Evolutionary conservation across 257 asterid genomes (phyloP), one percentile per base, ranked within the genome.

Genomic region (Nicotiana obtusifolia): DNA sequence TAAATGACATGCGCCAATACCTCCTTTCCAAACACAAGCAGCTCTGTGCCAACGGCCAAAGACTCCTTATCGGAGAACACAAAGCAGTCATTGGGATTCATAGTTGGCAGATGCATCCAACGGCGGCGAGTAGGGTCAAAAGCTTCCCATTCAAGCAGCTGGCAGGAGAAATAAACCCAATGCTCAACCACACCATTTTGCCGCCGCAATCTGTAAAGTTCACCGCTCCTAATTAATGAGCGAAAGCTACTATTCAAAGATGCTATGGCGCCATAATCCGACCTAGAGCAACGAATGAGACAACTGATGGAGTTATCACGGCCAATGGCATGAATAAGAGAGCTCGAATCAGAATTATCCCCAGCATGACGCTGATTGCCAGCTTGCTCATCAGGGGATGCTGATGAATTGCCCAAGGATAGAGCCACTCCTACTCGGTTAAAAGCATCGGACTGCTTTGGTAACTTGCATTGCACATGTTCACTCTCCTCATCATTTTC

Each of bases 151-250:
- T 93, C 98, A n/a, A 89, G 97, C 81, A 91, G 84, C 82, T 92
- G 97, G 93, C 99, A 91, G 0, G 99, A 94, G 81, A 96, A 93
- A 78, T 94, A 96, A 80, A 96, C 97, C 99, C 99, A 96, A 85
- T 94, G 97, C 89, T 96, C 99, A 15, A 96, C 85, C 6, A 96
- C 86, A 15, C 90, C 91, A 15, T 75, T 76, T 54, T 80, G 77
- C 65, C 98, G 88, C 89, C 99, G 90, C 84, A 91, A 62, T 68
- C 82, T 85, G 59, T 94, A 96, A 17, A 96, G 89, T 82, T 92
- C 95, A 7, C 98, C 99, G 10, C 86, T 88, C 80, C 92, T 84
- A 79, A 96, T 76, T 78, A 96, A 91, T 7, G 94, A 86, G 30
- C 94, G 97, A 75, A 96, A 96, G 80, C 88, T 89, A 62, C 89